Evolutionary conservation across 2,329 filamentous ascomycete genomes (phyloP), one percentile per base, ranked within the genome.

Genomic region (Tolypocladium endophyticum): DNA sequence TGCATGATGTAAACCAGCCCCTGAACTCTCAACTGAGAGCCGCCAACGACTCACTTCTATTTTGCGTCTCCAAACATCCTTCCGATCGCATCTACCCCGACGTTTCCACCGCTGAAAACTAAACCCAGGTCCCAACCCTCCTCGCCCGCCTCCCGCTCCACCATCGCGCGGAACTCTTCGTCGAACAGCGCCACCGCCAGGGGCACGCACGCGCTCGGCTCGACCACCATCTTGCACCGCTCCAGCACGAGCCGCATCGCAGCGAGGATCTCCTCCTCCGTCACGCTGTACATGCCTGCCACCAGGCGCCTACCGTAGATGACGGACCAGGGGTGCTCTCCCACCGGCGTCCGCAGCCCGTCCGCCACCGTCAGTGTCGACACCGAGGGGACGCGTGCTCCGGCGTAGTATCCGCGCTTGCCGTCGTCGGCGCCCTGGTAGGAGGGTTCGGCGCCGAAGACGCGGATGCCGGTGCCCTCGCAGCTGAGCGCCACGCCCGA

Each of bases 161-260:
- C 88, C 73, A 87, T 73, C 16, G 69, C 71, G 60, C 90, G 77
- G 63, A 97, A 97, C 4, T 92, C 90, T 73, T 95, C 90, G 71
- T 96, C 88, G 64, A 85, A 97, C 65, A 97, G 75, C 58, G 86
- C 87, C 9, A 90, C 89, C 0, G 93, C 94, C 61, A 97, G 72
- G 1, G 86, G 84, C n/a, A 97, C 92, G 2, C 87, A 91, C 0
- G 89, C 85, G 73, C 88, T 92, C 28, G 93, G 93, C 79, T 97
- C 93, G 16, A 97, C 86, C 28, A 97, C 85, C 55, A 96, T 76
- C 83, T 97, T 97, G 80, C 94, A 85, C 60, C 92, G 78, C 81
- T 97, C 93, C 63, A 92, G 76, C 39, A 96, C 87, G 62, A 97
- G 73, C 62, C 82, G 76, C 82, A 96, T 81, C 16, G 92, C 88